Conservation (phyloP, 257 asterid species). For the Euphrasia confusa region DNA sequence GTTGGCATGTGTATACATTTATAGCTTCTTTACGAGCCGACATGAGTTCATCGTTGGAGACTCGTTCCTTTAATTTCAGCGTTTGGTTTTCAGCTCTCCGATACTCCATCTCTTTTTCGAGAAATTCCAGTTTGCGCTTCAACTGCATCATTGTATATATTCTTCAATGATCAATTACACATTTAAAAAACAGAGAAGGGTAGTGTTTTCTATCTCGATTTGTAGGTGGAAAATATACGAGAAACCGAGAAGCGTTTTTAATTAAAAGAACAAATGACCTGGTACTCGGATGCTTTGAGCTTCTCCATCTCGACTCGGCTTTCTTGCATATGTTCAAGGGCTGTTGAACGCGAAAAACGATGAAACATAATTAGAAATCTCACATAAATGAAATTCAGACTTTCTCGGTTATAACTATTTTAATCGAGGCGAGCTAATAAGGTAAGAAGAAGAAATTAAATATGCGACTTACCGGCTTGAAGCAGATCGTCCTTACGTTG, state of each 20-base stretch:
- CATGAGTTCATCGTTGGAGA: neutral
- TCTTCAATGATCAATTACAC: neutral
- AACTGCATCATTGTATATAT: neutral
- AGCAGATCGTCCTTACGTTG: neutral
- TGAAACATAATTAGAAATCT: neutral
- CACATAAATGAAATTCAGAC: neutral
- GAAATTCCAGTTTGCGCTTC: neutral
- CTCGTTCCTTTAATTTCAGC: neutral
- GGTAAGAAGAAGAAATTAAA: too few species aligned
- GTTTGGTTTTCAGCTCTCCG: neutral
- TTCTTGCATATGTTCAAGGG: neutral
- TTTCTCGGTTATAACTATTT: neutral
- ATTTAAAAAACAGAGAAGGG: neutral
- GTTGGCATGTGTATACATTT: neutral
- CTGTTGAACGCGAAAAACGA: neutral
- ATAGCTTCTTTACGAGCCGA: neutral
- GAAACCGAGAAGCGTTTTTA: neutral
- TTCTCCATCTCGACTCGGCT: neutral
- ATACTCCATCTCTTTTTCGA: neutral
- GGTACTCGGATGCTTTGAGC: neutral
- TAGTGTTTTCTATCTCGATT: neutral
- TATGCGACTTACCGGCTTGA: neutral
- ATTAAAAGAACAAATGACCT: neutral
- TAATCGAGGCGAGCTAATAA: neutral
- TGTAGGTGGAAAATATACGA: too few species aligned